These are phyloP conservation scores for Curvularia sp. DNA, from an alignment of 2,329 filamentous ascomycete species.

Conservation along the genomic window DNA sequence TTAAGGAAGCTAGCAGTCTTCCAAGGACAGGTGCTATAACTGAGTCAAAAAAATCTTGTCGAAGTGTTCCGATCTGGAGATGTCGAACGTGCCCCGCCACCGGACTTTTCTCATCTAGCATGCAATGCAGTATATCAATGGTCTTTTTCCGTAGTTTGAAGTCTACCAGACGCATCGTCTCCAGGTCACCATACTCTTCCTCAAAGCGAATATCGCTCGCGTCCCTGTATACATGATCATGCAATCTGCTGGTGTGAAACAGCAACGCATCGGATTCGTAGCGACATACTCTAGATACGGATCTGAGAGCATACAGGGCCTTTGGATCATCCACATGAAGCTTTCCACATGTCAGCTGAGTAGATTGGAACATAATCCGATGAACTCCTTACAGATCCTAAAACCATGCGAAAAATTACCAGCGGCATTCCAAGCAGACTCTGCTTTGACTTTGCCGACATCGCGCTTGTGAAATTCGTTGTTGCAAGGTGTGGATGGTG, in stretches of 20 bases:
- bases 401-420: background rate
- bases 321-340: background rate
- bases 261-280: background rate
- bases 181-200: background rate
- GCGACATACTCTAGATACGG: background rate
- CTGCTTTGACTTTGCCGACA: background rate
- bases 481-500: background rate
- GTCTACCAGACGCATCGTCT: background rate
- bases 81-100: background rate
- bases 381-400: background rate
- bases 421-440: background rate
- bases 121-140: background rate
- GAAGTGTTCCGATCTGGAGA: background rate
- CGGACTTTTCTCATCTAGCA: background rate
- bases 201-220: background rate
- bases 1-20: background rate
- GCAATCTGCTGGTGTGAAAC: background rate
- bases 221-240: background rate
- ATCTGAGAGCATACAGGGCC: background rate
- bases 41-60: background rate
- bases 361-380: background rate
- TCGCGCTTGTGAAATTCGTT: background rate
- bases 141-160: background rate
- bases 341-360: background rate
- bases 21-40: background rate